Conservation (phyloP, 257 asterid genomes). For the Solanum corneliomulleri region DNA sequence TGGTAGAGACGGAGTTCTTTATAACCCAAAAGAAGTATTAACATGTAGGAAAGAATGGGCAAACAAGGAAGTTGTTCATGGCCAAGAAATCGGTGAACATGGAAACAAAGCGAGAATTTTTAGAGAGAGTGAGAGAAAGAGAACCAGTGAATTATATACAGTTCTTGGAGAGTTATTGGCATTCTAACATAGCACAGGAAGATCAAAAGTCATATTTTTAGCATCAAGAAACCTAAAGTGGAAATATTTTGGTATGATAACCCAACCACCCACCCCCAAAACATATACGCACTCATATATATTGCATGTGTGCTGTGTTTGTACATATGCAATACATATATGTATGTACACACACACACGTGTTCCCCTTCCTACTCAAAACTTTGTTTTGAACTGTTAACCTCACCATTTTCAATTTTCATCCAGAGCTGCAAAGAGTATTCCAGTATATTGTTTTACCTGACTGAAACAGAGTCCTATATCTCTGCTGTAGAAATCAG, state of each 20-base stretch:
- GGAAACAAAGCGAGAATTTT: neutral
- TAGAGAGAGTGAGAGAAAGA: neutral
- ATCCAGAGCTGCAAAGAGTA: neutral
- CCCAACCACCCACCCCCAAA: neutral
- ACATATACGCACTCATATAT: neutral
- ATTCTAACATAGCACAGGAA: neutral
- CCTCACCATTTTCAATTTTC: neutral
- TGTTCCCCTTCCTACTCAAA: neutral
- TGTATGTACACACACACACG: neutral
- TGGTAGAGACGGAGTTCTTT: neutral
- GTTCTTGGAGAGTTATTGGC: neutral
- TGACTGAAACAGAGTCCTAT: slow-evolving; percentile 70
- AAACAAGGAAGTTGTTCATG: neutral
- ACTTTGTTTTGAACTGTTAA: neutral
- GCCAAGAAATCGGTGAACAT: neutral
- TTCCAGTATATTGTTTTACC: slow-evolving; percentile 27
- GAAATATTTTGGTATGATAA: neutral
- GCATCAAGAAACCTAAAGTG: neutral
- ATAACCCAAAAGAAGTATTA: neutral
- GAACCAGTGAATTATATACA: neutral
- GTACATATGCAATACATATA: neutral
- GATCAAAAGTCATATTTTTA: neutral
- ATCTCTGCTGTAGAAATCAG: slow-evolving; percentile 82
- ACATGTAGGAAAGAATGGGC: neutral
- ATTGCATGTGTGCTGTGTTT: neutral